phyloP scores from a whole-genome alignment of 441 rosid species.

The Aquilaria agallochum region DNA sequence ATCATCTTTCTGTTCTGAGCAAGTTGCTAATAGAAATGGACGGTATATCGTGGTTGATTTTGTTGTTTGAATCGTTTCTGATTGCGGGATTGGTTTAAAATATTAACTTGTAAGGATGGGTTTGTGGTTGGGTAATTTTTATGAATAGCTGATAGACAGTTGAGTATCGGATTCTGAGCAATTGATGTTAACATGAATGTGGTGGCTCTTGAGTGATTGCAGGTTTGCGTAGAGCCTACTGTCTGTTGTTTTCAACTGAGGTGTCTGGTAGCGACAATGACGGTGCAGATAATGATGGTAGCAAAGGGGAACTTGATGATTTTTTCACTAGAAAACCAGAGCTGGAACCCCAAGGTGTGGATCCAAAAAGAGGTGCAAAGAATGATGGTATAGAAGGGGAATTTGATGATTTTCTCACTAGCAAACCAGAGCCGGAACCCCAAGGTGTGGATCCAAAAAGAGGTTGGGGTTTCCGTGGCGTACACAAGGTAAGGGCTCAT shows the following conservation, averaged over 20 bases:
- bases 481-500: slow-evolving; percentile 61
- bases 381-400: slow-evolving; percentile 30
- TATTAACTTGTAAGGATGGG: neutral
- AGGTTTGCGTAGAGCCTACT: slow-evolving; percentile 32
- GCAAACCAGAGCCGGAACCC: slow-evolving; percentile 51
- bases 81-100: neutral
- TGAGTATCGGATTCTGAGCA: neutral
- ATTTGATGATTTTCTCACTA: slow-evolving; percentile 38
- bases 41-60: neutral
- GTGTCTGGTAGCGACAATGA: too few relatives aligned
- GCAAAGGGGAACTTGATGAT: too few relatives aligned
- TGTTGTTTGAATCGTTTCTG: neutral
- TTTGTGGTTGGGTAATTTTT: slow-evolving; percentile 13
- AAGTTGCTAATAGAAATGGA: neutral
- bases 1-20: neutral
- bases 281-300: too few relatives aligned
- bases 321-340: too few relatives aligned
- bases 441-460: slow-evolving; percentile 86
- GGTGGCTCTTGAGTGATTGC: slow-evolving; percentile 26
- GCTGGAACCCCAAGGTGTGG: slow-evolving; percentile 24
- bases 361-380: slow-evolving; percentile 17
- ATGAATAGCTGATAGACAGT: slow-evolving; percentile 11
- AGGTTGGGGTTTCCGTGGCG: slow-evolving; percentile 96
- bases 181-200: neutral
- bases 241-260: too few relatives aligned